A percentile compares a stretch with the other conserved stretches of the same genome.
Conservation (phyloP, 805 yeast genomes). For the Lipomyces yamadae region DNA sequence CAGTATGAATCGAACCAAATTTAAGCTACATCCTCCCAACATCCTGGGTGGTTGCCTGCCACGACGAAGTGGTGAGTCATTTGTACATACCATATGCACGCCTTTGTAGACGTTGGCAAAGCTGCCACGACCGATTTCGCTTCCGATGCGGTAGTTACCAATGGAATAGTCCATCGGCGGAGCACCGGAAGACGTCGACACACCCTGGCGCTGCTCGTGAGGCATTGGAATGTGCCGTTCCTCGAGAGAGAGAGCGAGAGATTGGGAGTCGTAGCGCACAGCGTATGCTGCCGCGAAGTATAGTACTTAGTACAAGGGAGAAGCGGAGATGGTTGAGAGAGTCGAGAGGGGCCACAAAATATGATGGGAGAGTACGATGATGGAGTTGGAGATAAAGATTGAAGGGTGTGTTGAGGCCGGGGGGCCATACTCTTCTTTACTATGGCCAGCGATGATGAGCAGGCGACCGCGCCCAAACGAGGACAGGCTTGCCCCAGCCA, state of each 20-base stretch:
- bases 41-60: no score
- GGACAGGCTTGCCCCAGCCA: background rate
- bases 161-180: conserved; percentile 40
- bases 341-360: background rate
- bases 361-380: background rate
- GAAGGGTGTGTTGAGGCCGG: background rate
- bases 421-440: no score
- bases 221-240: conserved; percentile 1
- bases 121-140: conserved; percentile 92
- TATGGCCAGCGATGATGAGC: background rate
- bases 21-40: no score
- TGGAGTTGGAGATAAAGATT: background rate
- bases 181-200: conserved; percentile 8
- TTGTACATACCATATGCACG: conserved; percentile 49
- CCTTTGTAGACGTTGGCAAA: conserved; percentile 96
- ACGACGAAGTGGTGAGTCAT: background rate
- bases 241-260: background rate
- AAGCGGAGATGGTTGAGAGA: background rate
- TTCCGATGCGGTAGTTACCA: conserved; percentile 64
- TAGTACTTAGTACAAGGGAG: background rate
- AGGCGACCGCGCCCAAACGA: background rate
- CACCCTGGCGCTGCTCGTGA: conserved; percentile 22
- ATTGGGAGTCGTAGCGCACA: background rate
- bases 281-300: conserved; percentile 2
- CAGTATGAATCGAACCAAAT: conserved; percentile 2